Conservation (phyloP, 352 stramenopile genomes). For the Globisporangium heterothallicum region DNA sequence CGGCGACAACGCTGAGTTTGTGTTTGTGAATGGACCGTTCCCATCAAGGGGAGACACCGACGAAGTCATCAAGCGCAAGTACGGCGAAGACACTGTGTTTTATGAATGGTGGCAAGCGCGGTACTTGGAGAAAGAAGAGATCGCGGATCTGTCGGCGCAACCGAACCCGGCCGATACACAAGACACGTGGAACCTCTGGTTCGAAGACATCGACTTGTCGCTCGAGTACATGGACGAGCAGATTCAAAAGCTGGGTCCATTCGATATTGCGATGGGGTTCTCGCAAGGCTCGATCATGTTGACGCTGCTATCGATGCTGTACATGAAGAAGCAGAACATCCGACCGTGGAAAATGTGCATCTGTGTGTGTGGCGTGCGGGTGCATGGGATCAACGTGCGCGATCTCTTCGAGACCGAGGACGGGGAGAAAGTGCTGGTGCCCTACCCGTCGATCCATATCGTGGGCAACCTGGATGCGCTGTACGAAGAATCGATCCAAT, state of each 20-base stretch:
- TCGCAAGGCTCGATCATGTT: conserved; percentile 50
- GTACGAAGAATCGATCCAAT: conserved; percentile 33
- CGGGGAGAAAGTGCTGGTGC: conserved; percentile 15
- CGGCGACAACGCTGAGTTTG: conserved; percentile 31
- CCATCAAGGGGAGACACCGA: conserved; percentile 16
- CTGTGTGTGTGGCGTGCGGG: conserved; percentile 34
- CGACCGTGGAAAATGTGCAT: conserved; percentile 36
- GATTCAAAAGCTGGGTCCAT: conserved; percentile 29
- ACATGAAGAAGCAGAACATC: conserved; percentile 22
- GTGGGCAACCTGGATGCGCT: conserved; percentile 40
- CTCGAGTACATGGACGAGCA: conserved; percentile 36
- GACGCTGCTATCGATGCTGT: conserved; percentile 33
- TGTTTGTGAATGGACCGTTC: conserved; percentile 36
- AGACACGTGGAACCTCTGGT: conserved; percentile 22
- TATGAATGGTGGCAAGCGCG: conserved; percentile 42
- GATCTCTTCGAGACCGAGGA: conserved; percentile 27
- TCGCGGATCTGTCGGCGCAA: conserved; percentile 15
- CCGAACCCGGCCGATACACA: conserved; percentile 17
- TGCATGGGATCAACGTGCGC: conserved; percentile 29
- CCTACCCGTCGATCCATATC: conserved; percentile 47
- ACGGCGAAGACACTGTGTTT: conserved; percentile 30
- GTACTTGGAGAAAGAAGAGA: conserved; percentile 18
- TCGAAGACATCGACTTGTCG: conserved; percentile 29
- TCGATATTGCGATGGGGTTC: conserved; percentile 52
- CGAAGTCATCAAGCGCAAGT: conserved; percentile 19